Evolutionary conservation across 768 basidiomycete species (phyloP).

Genomic region (Russula emetica): DNA sequence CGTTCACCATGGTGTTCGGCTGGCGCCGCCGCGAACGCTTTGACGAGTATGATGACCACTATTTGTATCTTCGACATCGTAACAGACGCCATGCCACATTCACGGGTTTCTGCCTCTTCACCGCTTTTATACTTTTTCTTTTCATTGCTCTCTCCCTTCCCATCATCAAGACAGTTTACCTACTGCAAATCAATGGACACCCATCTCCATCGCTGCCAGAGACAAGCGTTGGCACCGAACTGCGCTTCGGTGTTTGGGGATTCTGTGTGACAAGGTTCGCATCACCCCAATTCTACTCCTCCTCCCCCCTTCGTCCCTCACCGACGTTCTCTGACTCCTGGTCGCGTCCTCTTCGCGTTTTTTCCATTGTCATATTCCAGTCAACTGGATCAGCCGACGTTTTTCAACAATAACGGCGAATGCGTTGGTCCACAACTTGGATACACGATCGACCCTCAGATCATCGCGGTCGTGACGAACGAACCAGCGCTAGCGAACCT

Average conservation of each 20-base stretch:
- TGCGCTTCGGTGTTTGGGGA: constrained; percentile 82
- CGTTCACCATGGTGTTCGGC: not conserved
- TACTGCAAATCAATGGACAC: constrained; percentile 46
- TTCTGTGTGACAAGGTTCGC: constrained; percentile 59
- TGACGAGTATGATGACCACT: not conserved
- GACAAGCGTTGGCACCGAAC: constrained; percentile 52
- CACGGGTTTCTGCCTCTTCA: constrained; percentile 49
- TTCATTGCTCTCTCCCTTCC: constrained; percentile 72
- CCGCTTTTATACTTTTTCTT: constrained; percentile 67
- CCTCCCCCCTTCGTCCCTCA: not conserved
- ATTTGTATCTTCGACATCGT: constrained; percentile 7
- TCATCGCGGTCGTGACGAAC: constrained; percentile 44
- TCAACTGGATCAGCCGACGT: constrained; percentile 37
- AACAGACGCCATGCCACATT: constrained; percentile 47
- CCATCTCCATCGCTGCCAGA: constrained; percentile 31
- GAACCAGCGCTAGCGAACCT: constrained; percentile 42
- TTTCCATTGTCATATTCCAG: constrained; percentile 16
- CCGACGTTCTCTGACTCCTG: not conserved
- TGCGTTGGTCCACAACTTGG: constrained; percentile 68
- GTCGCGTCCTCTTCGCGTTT: not conserved
- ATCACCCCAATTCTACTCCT: not conserved
- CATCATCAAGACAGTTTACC: constrained; percentile 65
- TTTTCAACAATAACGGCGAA: constrained; percentile 39
- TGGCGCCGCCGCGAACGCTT: not conserved
- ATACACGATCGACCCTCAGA: constrained; percentile 50